Percentiles rank a stretch among this genome's conserved stretches.
These are phyloP conservation scores for Nemania sp. DNA, from an alignment of 2,329 filamentous ascomycete species.

Conservation along the genomic window DNA sequence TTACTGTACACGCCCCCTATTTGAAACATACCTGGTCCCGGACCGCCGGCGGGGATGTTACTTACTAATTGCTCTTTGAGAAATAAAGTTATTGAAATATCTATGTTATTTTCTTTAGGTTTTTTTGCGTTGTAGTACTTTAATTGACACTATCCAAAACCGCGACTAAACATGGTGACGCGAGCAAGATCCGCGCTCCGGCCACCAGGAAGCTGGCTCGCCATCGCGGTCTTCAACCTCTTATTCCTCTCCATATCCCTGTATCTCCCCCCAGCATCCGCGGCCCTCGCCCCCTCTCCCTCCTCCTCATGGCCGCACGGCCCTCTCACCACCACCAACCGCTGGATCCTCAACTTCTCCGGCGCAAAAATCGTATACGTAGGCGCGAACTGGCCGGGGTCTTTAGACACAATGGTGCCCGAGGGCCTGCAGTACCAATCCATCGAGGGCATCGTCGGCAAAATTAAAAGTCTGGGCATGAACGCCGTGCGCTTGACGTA, in stretches of 20 bases:
- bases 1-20: no score
- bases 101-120: neutral
- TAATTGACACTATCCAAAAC: neutral
- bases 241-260: no score
- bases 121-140: neutral
- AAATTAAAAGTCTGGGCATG: conserved; percentile 63
- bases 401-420: conserved; percentile 63
- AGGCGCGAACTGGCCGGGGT: conserved; percentile 65
- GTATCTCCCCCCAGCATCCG: no score
- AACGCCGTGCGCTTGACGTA: conserved; percentile 66
- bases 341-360: conserved; percentile 48
- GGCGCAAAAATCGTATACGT: conserved; percentile 53
- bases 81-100: no score
- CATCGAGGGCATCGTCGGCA: conserved; percentile 55
- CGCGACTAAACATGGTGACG: no score
- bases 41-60: no score
- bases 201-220: conserved; percentile 16
- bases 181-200: neutral
- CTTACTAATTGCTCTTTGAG: no score
- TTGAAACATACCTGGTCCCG: no score
- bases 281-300: no score
- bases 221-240: conserved; percentile 2
- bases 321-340: conserved; percentile 47
- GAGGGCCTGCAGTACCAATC: conserved; percentile 67
- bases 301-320: conserved; percentile 44